These are phyloP conservation scores for Fraxinus velutina DNA, from an alignment of 305 asterid species.

Conservation along the genomic window DNA sequence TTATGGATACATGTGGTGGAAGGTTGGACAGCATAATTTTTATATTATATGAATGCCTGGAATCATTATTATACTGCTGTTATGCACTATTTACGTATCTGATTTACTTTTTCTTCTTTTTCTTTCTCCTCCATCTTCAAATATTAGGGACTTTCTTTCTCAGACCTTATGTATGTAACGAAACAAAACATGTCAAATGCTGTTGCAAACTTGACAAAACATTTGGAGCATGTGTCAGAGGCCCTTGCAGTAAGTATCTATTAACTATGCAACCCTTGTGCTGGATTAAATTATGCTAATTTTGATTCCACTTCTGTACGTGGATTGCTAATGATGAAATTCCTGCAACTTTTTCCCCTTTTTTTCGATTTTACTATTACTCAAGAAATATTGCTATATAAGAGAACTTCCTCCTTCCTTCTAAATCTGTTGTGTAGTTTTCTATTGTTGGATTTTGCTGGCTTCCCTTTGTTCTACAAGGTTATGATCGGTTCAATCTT, in stretches of 20 bases:
- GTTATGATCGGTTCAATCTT: neutral
- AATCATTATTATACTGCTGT: neutral
- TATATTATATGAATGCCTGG: conserved; percentile 21
- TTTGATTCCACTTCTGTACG: neutral
- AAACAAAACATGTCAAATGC: conserved; percentile 72
- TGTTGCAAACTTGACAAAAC: conserved; percentile 71
- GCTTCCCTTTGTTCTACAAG: neutral
- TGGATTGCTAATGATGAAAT: neutral
- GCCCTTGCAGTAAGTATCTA: conserved; percentile 70
- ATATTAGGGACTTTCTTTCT: conserved; percentile 68
- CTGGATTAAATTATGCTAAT: neutral
- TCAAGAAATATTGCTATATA: neutral
- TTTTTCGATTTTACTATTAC: neutral
- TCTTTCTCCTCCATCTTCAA: neutral
- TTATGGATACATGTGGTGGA: conserved; percentile 98
- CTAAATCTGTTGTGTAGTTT: neutral
- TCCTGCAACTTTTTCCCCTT: neutral
- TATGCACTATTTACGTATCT: neutral
- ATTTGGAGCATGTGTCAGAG: conserved; percentile 71
- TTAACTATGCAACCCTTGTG: neutral
- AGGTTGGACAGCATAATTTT: conserved; percentile 41
- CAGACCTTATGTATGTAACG: conserved; percentile 88
- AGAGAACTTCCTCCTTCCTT: neutral
- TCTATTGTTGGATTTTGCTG: neutral
- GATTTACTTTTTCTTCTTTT: neutral